Percentiles rank a stretch among this genome's conserved stretches.
Evolutionary conservation across 805 yeast genomes (phyloP).

Genomic region (Lipomyces oligophaga): DNA sequence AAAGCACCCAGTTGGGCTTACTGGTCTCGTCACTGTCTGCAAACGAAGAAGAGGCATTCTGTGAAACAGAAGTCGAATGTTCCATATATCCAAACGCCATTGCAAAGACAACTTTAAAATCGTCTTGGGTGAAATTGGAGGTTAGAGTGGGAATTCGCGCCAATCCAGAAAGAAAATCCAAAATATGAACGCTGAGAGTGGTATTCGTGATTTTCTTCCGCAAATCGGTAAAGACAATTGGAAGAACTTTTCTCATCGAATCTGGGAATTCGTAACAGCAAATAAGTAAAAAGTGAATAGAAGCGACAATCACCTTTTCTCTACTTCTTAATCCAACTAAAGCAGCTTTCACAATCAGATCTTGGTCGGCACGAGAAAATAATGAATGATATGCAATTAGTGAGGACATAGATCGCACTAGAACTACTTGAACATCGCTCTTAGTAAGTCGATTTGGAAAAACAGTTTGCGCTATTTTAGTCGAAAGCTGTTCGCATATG

Average conservation of each 20-base stretch:
- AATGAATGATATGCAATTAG: conserved; percentile 52
- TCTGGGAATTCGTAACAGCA: conserved; percentile 79
- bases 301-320: conserved; percentile 75
- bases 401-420: conserved; percentile 56
- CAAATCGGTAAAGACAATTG: conserved; percentile 62
- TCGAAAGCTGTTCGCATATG: conserved; percentile 57
- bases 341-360: conserved; percentile 57
- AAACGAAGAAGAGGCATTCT: conserved; percentile 1
- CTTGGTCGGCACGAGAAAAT: conserved; percentile 57
- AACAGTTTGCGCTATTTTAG: conserved; percentile 45
- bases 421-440: conserved; percentile 63
- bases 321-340: conserved; percentile 63
- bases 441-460: conserved; percentile 48
- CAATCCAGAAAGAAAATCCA: conserved; percentile 68
- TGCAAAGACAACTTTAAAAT: conserved; percentile 74
- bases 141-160: conserved; percentile 63
- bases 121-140: conserved; percentile 70
- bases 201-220: conserved; percentile 71
- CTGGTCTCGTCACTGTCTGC: conserved; percentile 27
- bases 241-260: conserved; percentile 57
- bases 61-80: conserved; percentile 51
- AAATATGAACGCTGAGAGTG: conserved; percentile 64
- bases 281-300: conserved; percentile 68
- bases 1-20: conserved; percentile 41
- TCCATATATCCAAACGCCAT: conserved; percentile 78